Evolutionary conservation across 345 rosid genomes (phyloP).

Genomic region (Syzygium aqueum): DNA sequence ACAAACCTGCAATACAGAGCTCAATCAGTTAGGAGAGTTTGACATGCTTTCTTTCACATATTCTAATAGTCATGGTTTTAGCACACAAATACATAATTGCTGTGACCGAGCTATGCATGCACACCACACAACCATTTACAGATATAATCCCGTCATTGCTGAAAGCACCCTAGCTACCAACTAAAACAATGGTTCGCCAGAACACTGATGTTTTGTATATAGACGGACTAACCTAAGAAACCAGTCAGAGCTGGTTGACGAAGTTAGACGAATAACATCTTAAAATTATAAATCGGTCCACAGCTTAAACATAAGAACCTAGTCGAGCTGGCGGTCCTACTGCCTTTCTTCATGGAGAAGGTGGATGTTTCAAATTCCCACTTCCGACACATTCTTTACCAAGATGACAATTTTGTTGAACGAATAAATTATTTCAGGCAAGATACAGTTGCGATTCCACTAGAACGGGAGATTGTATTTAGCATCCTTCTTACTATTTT

Average conservation of each 20-base stretch:
- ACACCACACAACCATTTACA: neutral
- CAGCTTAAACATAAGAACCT: neutral
- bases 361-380: neutral
- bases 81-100: neutral
- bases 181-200: neutral
- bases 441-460: neutral
- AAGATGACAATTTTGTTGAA: neutral
- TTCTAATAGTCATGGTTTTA: neutral
- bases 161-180: neutral
- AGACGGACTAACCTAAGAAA: neutral
- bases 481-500: neutral
- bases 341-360: neutral
- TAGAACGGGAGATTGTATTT: neutral
- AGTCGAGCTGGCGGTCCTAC: neutral
- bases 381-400: neutral
- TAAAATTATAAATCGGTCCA: neutral
- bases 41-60: neutral
- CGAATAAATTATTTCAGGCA: neutral
- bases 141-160: neutral
- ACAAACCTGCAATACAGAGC: constrained; percentile 55
- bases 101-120: neutral
- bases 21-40: neutral
- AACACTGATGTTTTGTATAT: neutral
- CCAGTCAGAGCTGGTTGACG: neutral
- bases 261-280: neutral